Percentiles rank a stretch among this genome's conserved stretches.
phyloP scores from a whole-genome alignment of 2,329 filamentous ascomycete genomes.

The Penicillium sp. region DNA sequence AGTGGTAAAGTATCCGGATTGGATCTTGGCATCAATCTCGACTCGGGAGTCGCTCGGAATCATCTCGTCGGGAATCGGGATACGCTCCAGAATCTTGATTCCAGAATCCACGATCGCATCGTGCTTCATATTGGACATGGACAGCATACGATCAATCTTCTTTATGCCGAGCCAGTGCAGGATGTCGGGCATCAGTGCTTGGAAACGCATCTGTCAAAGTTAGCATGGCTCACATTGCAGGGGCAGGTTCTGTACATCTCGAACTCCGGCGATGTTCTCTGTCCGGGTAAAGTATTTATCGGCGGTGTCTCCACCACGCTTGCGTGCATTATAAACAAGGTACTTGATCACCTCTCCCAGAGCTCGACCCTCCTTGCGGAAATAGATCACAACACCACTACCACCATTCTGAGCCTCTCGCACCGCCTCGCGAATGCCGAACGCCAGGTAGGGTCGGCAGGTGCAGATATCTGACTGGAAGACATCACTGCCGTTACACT shows the following conservation, averaged over 20 bases:
- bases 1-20: constrained; percentile 83
- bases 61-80: constrained; percentile 89
- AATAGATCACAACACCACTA: constrained; percentile 95
- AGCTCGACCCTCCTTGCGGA: constrained; percentile 94
- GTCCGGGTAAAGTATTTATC: constrained; percentile 84
- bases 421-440: constrained; percentile 95
- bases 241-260: constrained; percentile 51
- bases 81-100: constrained; percentile 78
- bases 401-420: constrained; percentile 95
- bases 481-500: constrained; percentile 96
- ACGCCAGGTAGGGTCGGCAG: constrained; percentile 87
- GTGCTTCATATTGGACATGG: constrained; percentile 81
- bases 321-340: constrained; percentile 63
- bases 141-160: constrained; percentile 98
- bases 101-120: constrained; percentile 55
- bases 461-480: constrained; percentile 99
- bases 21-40: constrained; percentile 99
- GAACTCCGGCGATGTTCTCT: constrained; percentile 97
- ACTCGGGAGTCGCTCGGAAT: constrained; percentile 93
- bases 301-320: constrained; percentile 42
- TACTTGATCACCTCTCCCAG: constrained; percentile 93
- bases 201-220: constrained; percentile 81
- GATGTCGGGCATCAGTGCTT: constrained; percentile 96
- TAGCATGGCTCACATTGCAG: constrained; percentile 9
- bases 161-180: constrained; percentile 97